Evolutionary conservation across 352 stramenopile genomes (phyloP).

Genomic region (Phytophthora cajani): DNA sequence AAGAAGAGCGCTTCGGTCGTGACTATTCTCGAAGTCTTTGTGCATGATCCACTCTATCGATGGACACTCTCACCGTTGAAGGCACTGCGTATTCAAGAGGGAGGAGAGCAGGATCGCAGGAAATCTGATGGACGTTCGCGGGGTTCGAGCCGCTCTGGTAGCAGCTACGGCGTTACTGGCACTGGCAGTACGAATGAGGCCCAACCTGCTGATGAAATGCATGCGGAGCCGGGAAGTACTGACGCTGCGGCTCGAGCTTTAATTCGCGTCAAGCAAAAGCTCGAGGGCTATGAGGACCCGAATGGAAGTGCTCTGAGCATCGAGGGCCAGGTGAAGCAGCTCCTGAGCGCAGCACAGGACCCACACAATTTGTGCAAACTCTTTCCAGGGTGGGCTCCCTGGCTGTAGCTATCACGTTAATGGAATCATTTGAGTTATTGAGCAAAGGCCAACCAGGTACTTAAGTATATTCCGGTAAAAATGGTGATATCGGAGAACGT

Average conservation of each 20-base stretch:
- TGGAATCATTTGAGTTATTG: neutral
- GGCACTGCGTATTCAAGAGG: conserved; percentile 80
- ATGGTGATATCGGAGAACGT: too few species aligned
- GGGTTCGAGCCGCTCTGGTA: conserved; percentile 32
- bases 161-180: conserved; percentile 6
- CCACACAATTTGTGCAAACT: conserved; percentile 96
- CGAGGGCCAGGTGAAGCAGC: conserved; percentile 97
- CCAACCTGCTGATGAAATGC: conserved; percentile 36
- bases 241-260: conserved; percentile 94
- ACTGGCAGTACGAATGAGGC: conserved; percentile 23
- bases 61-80: conserved; percentile 96
- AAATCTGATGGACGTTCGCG: conserved; percentile 20
- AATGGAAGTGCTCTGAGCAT: conserved; percentile 97
- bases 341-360: conserved; percentile 97
- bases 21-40: conserved; percentile 98
- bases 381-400: conserved; percentile 97
- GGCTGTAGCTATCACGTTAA: conserved; percentile 69
- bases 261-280: conserved; percentile 97
- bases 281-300: conserved; percentile 98
- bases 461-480: too few species aligned
- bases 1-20: conserved; percentile 95
- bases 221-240: conserved; percentile 40
- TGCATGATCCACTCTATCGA: conserved; percentile 99
- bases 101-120: conserved; percentile 31
- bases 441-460: neutral